Conservation (phyloP, 805 yeast genomes). For the Myxozyma neglecta region DNA sequence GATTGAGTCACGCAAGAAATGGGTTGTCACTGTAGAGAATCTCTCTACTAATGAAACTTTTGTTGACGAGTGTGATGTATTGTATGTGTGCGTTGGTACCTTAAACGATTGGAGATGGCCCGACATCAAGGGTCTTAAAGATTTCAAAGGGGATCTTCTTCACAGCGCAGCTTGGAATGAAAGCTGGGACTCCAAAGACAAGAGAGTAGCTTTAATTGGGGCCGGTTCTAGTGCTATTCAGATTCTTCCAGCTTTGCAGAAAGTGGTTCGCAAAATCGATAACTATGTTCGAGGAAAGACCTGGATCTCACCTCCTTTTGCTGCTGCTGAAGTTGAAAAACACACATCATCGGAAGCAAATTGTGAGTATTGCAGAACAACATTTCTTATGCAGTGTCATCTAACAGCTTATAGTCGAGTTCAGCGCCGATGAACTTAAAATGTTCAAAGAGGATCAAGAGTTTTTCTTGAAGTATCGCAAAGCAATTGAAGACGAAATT, state of each 20-base stretch:
- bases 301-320: constrained; percentile 31
- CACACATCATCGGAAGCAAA: constrained; percentile 26
- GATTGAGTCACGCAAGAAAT: constrained; percentile 26
- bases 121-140: constrained; percentile 35
- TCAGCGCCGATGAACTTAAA: constrained; percentile 19
- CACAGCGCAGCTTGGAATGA: constrained; percentile 42
- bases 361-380: not conserved
- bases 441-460: constrained; percentile 27
- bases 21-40: constrained; percentile 25
- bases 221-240: constrained; percentile 43
- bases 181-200: constrained; percentile 32
- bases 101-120: constrained; percentile 39
- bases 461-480: constrained; percentile 32
- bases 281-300: constrained; percentile 32
- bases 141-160: constrained; percentile 37
- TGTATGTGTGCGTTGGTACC: constrained; percentile 14
- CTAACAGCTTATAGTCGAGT: constrained; percentile 2
- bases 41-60: constrained; percentile 9
- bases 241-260: constrained; percentile 36
- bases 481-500: constrained; percentile 31
- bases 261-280: constrained; percentile 33
- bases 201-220: constrained; percentile 41
- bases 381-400: not conserved
- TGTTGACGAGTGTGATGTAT: constrained; percentile 11
- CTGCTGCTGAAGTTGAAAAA: constrained; percentile 27